These are phyloP conservation scores for Ehretia macrophylla DNA, from an alignment of 257 asterid species.

Conservation along the genomic window DNA sequence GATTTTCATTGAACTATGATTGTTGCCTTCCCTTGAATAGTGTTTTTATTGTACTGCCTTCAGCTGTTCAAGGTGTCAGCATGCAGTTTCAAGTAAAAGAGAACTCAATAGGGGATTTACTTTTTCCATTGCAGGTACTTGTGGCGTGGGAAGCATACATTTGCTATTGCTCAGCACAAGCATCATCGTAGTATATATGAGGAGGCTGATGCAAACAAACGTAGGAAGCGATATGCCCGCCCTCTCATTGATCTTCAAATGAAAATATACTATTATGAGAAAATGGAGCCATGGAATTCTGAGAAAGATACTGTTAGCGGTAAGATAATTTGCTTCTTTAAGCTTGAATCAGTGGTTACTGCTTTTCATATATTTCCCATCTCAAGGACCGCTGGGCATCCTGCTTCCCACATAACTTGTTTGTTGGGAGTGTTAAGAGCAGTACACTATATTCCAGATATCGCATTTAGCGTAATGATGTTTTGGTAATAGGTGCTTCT, in stretches of 20 bases:
- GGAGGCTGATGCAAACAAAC: conserved; percentile 90
- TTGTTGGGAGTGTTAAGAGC: background rate
- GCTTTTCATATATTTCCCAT: background rate
- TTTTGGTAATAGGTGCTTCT: conserved; percentile 3
- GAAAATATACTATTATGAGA: conserved; percentile 81
- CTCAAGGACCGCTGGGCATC: background rate
- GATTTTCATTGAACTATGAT: background rate
- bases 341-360: background rate
- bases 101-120: background rate
- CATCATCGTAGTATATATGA: conserved; percentile 74
- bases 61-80: background rate
- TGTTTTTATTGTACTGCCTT: background rate
- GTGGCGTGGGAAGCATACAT: conserved; percentile 90
- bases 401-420: background rate
- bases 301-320: conserved; percentile 63
- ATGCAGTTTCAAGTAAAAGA: conserved; percentile 1
- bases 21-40: background rate
- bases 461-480: background rate
- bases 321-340: conserved; percentile 20
- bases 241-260: conserved; percentile 88
- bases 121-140: conserved; percentile 49
- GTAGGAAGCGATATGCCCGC: conserved; percentile 96
- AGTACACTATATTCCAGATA: background rate
- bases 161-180: conserved; percentile 94
- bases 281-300: conserved; percentile 83